phyloP scores from a whole-genome alignment of 441 rosid genomes.

The Euphorbia corollata region DNA sequence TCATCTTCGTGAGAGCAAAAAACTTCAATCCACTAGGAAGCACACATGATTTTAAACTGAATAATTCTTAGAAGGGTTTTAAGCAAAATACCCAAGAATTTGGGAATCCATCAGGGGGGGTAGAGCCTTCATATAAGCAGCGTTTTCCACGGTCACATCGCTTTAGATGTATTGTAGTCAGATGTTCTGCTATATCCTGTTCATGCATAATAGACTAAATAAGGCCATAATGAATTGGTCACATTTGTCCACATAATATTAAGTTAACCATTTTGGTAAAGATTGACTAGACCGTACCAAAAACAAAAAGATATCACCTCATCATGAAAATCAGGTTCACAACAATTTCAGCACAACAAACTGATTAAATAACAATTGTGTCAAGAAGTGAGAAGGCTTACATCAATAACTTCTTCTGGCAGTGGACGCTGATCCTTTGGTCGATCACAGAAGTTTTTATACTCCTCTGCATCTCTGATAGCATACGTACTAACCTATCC shows the following conservation, averaged over 20 bases:
- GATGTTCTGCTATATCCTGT: conserved; percentile 83
- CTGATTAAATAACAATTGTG: not conserved
- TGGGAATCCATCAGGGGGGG: conserved; percentile 78
- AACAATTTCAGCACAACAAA: not conserved
- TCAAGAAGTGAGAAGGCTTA: conserved; percentile 31
- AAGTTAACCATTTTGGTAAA: conserved; percentile 1
- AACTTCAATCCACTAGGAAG: not conserved
- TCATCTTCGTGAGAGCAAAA: not conserved
- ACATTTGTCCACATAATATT: conserved; percentile 7
- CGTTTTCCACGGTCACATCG: conserved; percentile 83
- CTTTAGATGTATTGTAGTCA: conserved; percentile 71
- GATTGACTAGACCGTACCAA: not conserved
- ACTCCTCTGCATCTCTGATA: conserved; percentile 82
- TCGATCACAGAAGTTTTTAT: conserved; percentile 77
- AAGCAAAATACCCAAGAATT: conserved; percentile 68
- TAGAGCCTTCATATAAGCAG: conserved; percentile 81
- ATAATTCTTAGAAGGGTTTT: not conserved
- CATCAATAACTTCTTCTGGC: conserved; percentile 84
- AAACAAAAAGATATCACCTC: not conserved
- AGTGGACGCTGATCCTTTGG: conserved; percentile 71
- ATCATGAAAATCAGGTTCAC: not conserved
- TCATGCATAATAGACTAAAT: not conserved
- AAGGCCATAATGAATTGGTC: too few species aligned
- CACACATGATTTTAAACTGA: not conserved
- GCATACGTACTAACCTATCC: conserved; percentile 67